A percentile compares a stretch with the other conserved stretches of the same genome.
Conservation (phyloP, 139 green algal species). For the Chlamydomonas eustigma region DNA sequence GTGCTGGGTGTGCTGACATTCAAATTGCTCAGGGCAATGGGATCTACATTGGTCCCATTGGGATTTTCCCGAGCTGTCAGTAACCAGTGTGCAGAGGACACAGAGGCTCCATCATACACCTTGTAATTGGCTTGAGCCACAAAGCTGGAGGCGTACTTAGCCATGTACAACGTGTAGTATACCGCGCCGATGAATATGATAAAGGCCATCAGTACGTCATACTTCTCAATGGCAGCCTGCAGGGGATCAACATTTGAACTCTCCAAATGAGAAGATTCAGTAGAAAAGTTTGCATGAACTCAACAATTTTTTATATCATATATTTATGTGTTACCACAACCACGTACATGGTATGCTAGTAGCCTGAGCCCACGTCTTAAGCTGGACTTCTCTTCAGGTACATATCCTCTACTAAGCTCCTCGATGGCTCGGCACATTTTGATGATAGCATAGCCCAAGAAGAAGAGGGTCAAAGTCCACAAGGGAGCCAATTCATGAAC, state of each 20-base stretch:
- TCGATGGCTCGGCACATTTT: neutral
- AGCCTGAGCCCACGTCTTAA: neutral
- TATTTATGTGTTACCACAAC: no score
- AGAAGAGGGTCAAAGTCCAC: constrained; percentile 20
- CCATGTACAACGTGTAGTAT: constrained; percentile 12
- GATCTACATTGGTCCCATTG: neutral
- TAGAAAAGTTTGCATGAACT: no score
- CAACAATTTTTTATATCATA: no score
- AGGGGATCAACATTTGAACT: no score
- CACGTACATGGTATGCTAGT: neutral
- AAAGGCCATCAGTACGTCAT: neutral
- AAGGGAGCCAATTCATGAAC: constrained; percentile 15
- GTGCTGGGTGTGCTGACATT: neutral
- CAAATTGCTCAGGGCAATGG: neutral
- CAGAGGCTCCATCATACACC: constrained; percentile 15
- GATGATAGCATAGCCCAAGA: neutral
- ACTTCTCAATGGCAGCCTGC: constrained; percentile 11
- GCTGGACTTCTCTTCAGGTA: neutral
- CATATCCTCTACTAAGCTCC: neutral
- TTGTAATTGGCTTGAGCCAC: neutral
- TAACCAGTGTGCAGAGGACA: neutral
- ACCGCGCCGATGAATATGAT: constrained; percentile 3
- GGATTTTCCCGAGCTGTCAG: neutral
- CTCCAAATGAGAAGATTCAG: no score
- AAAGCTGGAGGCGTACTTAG: neutral